A percentile compares a stretch with the other conserved stretches of the same genome.
phyloP scores from a whole-genome alignment of 108 stramenopile genomes.

The Cyclotella atomus region DNA sequence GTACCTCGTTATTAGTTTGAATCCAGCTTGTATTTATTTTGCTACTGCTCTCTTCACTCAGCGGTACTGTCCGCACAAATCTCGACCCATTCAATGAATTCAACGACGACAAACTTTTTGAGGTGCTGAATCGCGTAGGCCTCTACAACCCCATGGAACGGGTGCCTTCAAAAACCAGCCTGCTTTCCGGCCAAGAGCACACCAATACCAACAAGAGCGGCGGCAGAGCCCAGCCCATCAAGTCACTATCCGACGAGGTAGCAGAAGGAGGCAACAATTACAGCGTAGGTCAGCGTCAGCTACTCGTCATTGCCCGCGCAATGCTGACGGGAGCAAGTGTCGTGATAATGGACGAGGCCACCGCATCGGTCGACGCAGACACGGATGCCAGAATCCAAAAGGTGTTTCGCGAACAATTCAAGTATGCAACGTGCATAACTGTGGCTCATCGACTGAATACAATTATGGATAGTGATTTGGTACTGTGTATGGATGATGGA shows the following conservation, averaged over 20 bases:
- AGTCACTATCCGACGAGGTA: constrained; percentile 74
- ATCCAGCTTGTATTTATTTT: neutral
- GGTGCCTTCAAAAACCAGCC: constrained; percentile 41
- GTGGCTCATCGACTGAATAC: constrained; percentile 97
- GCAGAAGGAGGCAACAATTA: constrained; percentile 91
- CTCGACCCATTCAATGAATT: constrained; percentile 90
- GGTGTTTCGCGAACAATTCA: constrained; percentile 76
- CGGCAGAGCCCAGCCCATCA: constrained; percentile 50
- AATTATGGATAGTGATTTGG: constrained; percentile 92
- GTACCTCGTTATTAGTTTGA: neutral
- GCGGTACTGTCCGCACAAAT: constrained; percentile 89
- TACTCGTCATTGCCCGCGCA: constrained; percentile 95
- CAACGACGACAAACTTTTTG: constrained; percentile 60
- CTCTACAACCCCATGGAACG: constrained; percentile 28
- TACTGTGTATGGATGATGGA: constrained; percentile 96
- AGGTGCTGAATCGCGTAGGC: constrained; percentile 78
- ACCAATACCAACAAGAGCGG: constrained; percentile 5
- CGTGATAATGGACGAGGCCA: constrained; percentile 92
- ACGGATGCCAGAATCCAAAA: constrained; percentile 92
- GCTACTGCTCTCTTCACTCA: neutral
- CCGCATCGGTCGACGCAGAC: constrained; percentile 86
- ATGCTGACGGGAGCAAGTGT: constrained; percentile 74
- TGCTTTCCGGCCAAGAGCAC: constrained; percentile 27
- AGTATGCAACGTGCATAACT: constrained; percentile 76
- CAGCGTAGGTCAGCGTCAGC: constrained; percentile 95